Conservation (phyloP, 2,329 filamentous ascomycete genomes). For the Torrubiellomyces zombiae region DNA sequence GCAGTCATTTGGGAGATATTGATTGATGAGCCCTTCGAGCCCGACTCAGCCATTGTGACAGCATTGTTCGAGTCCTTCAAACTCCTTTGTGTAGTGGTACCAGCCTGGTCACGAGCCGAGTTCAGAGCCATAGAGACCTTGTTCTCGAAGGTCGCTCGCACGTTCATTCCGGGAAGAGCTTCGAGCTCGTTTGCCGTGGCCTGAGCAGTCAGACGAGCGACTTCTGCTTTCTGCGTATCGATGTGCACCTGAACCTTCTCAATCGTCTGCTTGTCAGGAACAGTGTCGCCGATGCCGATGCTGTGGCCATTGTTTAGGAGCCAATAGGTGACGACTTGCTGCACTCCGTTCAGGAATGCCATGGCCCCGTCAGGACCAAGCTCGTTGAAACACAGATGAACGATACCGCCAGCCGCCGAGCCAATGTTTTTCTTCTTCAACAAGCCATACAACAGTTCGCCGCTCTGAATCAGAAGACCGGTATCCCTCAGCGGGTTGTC, state of each 20-base stretch:
- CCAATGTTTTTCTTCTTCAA: conserved; percentile 90
- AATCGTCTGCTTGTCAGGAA: conserved; percentile 76
- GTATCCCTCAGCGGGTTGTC: conserved; percentile 54
- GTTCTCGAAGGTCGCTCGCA: conserved; percentile 95
- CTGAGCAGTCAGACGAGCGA: conserved; percentile 54
- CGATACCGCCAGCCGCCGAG: conserved; percentile 74
- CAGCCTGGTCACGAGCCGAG: conserved; percentile 88
- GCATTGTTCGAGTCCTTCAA: conserved; percentile 94
- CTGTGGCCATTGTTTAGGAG: conserved; percentile 90
- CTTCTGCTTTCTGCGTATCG: conserved; percentile 63
- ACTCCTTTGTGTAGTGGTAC: conserved; percentile 79
- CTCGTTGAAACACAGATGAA: conserved; percentile 95
- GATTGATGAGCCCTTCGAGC: conserved; percentile 96
- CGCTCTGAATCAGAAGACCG: conserved; percentile 67
- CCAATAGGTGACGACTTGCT: conserved; percentile 95
- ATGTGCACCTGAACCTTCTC: conserved; percentile 72
- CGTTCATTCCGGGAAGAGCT: conserved; percentile 92
- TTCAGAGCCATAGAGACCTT: conserved; percentile 91
- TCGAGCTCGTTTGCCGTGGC: conserved; percentile 82
- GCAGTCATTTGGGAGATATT: conserved; percentile 99
- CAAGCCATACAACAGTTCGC: conserved; percentile 79
- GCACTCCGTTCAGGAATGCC: conserved; percentile 88
- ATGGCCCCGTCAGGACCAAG: conserved; percentile 74
- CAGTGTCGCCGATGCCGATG: conserved; percentile 96
- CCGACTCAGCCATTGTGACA: conserved; percentile 87